Conservation (phyloP, 2,329 filamentous ascomycete species). For the Mollisiaceae sp. region DNA sequence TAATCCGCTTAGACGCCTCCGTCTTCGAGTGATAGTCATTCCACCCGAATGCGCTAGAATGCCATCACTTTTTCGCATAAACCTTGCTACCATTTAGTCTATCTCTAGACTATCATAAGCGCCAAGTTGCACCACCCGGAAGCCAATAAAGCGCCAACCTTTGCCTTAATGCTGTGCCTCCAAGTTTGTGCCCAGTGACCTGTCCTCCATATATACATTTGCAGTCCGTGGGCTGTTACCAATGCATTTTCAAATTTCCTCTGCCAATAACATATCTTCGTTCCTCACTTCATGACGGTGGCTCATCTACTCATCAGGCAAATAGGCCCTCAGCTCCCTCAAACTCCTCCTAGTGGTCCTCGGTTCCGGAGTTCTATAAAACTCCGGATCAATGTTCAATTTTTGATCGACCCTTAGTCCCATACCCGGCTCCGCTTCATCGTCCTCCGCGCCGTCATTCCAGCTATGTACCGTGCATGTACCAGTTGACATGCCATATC, state of each 20-base stretch:
- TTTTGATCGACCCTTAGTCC: slow-evolving; percentile 47
- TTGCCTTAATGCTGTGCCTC: not conserved
- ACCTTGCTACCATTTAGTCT: not conserved
- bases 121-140: not conserved
- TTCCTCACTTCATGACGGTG: not conserved
- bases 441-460: slow-evolving; percentile 64
- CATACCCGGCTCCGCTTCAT: slow-evolving; percentile 60
- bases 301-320: not conserved
- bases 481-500: slow-evolving; percentile 66
- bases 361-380: not conserved
- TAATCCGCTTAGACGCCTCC: not conserved
- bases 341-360: not conserved
- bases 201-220: not conserved
- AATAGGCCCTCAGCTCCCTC: not conserved
- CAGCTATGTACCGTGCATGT: slow-evolving; percentile 71
- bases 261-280: not conserved
- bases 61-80: too few species aligned
- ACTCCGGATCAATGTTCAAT: slow-evolving; percentile 43
- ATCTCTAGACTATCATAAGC: not conserved
- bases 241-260: not conserved
- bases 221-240: not conserved
- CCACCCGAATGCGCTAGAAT: not conserved
- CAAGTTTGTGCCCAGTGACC: not conserved
- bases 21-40: not conserved
- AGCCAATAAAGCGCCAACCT: not conserved